A percentile compares a stretch with the other conserved stretches of the same genome.
phyloP scores from a whole-genome alignment of 2,329 filamentous ascomycete genomes.

The Trichophyton benhamiae region DNA sequence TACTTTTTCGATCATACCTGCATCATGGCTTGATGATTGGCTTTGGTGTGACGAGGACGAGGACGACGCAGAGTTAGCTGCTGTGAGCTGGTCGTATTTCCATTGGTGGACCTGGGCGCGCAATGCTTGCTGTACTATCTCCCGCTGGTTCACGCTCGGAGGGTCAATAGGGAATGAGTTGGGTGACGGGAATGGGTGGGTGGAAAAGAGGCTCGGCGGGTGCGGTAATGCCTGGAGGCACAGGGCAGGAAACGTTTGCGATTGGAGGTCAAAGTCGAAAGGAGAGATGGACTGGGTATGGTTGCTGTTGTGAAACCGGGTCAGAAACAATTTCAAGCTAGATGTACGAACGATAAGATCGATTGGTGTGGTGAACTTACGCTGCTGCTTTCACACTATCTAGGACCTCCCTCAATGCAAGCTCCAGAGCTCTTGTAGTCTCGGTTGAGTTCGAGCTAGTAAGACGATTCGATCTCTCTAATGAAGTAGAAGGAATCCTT shows the following conservation, averaged over 20 bases:
- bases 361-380: slow-evolving; percentile 38
- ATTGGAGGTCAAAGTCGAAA: slow-evolving; percentile 72
- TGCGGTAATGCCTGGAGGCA: slow-evolving; percentile 69
- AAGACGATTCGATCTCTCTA: slow-evolving; percentile 7
- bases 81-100: slow-evolving; percentile 39
- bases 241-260: slow-evolving; percentile 74
- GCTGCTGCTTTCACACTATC: slow-evolving; percentile 72
- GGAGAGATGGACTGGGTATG: slow-evolving; percentile 34
- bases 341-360: not conserved
- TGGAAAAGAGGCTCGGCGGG: slow-evolving; percentile 70
- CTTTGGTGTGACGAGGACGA: slow-evolving; percentile 28
- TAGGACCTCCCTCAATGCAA: slow-evolving; percentile 72
- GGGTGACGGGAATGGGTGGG: slow-evolving; percentile 62
- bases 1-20: slow-evolving; percentile 24
- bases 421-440: slow-evolving; percentile 67
- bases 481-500: slow-evolving; percentile 8
- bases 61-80: slow-evolving; percentile 5
- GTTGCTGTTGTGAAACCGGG: slow-evolving; percentile 27
- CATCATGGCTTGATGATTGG: slow-evolving; percentile 28
- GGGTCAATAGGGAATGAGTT: slow-evolving; percentile 72
- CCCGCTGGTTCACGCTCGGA: slow-evolving; percentile 60
- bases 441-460: slow-evolving; percentile 44
- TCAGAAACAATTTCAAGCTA: slow-evolving; percentile 3
- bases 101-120: slow-evolving; percentile 55
- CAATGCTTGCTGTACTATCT: slow-evolving; percentile 57